These are phyloP conservation scores for Tephrocybe rancida DNA, from an alignment of 768 basidiomycete species.

Conservation along the genomic window DNA sequence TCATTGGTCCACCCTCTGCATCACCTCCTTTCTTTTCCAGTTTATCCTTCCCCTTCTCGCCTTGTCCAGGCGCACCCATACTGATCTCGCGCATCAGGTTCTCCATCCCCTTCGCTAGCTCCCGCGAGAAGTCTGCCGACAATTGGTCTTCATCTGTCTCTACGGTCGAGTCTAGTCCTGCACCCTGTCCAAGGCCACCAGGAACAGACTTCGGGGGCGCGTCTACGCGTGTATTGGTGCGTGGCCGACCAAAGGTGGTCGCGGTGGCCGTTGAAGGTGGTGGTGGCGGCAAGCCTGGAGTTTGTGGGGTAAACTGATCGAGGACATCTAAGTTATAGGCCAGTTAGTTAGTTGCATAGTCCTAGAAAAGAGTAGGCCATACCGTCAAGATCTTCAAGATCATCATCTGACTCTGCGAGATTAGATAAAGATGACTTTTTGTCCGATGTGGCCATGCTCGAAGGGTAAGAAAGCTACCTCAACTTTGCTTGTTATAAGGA, in stretches of 20 bases:
- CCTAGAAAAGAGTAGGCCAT: background rate
- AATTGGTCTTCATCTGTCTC: conserved; percentile 43
- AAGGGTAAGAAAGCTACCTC: too few species aligned
- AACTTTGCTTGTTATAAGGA: too few species aligned
- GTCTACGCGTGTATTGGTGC: conserved; percentile 53
- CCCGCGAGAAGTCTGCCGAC: conserved; percentile 44
- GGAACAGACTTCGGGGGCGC: conserved; percentile 39
- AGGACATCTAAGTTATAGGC: conserved; percentile 38
- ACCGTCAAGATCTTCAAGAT: conserved; percentile 74
- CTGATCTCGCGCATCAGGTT: conserved; percentile 49
- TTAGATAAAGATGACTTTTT: conserved; percentile 17
- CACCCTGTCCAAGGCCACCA: conserved; percentile 26
- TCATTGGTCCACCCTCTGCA: conserved; percentile 16
- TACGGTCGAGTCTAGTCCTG: conserved; percentile 22
- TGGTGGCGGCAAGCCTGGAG: conserved; percentile 27
- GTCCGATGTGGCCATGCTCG: conserved; percentile 10
- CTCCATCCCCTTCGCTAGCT: conserved; percentile 54
- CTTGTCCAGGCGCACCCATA: conserved; percentile 21
- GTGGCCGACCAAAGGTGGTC: conserved; percentile 35
- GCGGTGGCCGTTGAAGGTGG: conserved; percentile 28
- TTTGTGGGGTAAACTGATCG: conserved; percentile 37
- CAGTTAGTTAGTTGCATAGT: background rate
- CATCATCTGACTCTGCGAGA: conserved; percentile 42
- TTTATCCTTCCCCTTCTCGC: conserved; percentile 7
- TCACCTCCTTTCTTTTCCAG: conserved; percentile 25